Evolutionary conservation across 1,139 yeast species (phyloP).

Genomic region (Blastobotrys aristatus): DNA sequence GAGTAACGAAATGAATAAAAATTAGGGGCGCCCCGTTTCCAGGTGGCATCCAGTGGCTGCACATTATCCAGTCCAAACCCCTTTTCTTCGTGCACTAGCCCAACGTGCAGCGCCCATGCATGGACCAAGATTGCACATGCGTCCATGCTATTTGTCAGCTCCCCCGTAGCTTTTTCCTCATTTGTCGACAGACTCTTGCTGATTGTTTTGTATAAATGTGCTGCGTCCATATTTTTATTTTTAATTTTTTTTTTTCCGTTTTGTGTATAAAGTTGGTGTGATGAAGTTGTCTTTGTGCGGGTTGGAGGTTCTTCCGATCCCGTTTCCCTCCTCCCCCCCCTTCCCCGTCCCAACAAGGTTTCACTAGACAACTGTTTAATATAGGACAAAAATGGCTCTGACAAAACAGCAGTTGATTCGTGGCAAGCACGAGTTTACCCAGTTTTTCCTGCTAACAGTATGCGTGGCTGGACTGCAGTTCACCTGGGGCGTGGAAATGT

Average conservation of each 20-base stretch:
- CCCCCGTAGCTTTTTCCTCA: constrained; percentile 20
- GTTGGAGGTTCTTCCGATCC: no score
- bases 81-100: constrained; percentile 10
- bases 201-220: constrained; percentile 24
- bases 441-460: constrained; percentile 34
- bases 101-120: constrained; percentile 20
- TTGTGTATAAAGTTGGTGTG: not conserved
- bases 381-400: not conserved
- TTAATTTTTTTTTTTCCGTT: not conserved
- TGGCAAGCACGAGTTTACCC: constrained; percentile 23
- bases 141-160: constrained; percentile 20
- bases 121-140: constrained; percentile 26
- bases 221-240: constrained; percentile 20
- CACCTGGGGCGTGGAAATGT: constrained; percentile 42
- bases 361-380: not conserved
- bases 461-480: constrained; percentile 39
- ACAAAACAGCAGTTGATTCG: not conserved
- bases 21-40: constrained; percentile 26
- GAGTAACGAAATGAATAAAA: constrained; percentile 20
- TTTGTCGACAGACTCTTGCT: constrained; percentile 16
- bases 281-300: not conserved
- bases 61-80: constrained; percentile 11
- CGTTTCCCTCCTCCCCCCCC: not conserved
- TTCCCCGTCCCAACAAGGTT: no score
- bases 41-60: constrained; percentile 14